Conservation (phyloP, 225 moss, liverwort and hornwort genomes). For the Polytrichum commune region DNA sequence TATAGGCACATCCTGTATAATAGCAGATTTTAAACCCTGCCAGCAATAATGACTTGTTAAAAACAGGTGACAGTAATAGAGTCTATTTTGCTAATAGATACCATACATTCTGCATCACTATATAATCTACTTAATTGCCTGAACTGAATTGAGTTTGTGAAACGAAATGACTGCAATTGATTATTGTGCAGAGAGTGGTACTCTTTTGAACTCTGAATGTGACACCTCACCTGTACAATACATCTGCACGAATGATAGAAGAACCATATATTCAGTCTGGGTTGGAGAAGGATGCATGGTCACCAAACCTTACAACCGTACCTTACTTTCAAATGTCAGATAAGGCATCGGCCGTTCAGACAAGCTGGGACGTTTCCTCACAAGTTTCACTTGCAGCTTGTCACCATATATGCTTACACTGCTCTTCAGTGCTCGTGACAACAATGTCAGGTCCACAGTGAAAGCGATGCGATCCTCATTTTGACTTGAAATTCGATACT, state of each 20-base stretch:
- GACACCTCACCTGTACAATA: neutral
- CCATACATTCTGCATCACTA: no score
- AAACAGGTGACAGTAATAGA: neutral
- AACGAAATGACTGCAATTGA: no score
- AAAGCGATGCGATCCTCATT: slow-evolving; percentile 85
- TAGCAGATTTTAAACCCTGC: slow-evolving; percentile 90
- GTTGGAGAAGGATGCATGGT: neutral
- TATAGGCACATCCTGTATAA: slow-evolving; percentile 95
- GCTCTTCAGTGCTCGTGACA: slow-evolving; percentile 84
- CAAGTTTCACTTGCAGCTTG: slow-evolving; percentile 81
- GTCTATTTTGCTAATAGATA: no score
- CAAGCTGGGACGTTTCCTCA: slow-evolving; percentile 83
- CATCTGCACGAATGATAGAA: no score
- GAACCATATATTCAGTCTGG: no score
- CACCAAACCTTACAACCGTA: slow-evolving; percentile 13
- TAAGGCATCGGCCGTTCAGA: slow-evolving; percentile 83
- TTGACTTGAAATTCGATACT: slow-evolving; percentile 85
- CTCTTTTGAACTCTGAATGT: neutral
- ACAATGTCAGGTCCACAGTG: slow-evolving; percentile 82
- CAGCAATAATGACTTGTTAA: slow-evolving; percentile 8
- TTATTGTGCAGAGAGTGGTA: neutral
- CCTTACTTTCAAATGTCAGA: slow-evolving; percentile 98
- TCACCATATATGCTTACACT: slow-evolving; percentile 97
- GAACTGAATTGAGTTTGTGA: no score
- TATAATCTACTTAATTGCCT: no score